These are phyloP conservation scores for Pseudogymnoascus sp. DNA, from an alignment of 2,329 filamentous ascomycete species.

Conservation along the genomic window DNA sequence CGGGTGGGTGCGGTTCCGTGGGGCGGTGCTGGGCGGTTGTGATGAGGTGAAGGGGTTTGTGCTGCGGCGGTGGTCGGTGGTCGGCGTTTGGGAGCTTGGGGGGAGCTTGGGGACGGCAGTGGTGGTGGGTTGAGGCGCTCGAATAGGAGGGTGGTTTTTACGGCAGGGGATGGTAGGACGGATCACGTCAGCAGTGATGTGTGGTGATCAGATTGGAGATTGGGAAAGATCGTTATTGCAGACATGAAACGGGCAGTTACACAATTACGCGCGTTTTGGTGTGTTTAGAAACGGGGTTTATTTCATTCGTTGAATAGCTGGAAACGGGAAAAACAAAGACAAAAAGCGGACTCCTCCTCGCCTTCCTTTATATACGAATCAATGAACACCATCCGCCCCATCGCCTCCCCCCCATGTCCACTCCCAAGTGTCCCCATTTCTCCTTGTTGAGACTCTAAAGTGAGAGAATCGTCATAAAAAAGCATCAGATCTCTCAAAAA, in stretches of 20 bases:
- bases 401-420: neutral
- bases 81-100: neutral
- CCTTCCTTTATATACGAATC: neutral
- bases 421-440: neutral
- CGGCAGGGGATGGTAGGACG: neutral
- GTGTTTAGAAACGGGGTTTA: constrained; percentile 1
- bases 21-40: neutral
- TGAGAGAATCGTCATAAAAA: neutral
- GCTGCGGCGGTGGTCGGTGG: too few relatives aligned
- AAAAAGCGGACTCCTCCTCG: neutral
- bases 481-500: neutral
- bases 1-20: neutral
- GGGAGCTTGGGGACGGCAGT: neutral
- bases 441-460: neutral
- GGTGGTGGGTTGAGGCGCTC: neutral
- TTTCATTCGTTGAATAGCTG: neutral
- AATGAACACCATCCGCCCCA: neutral
- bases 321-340: neutral
- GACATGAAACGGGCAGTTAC: neutral
- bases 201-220: neutral
- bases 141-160: neutral
- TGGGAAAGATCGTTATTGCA: neutral
- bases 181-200: neutral
- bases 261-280: neutral
- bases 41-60: too few relatives aligned